Evolutionary conservation across 2,329 filamentous ascomycete genomes (phyloP), one percentile per base, ranked within the genome.

Genomic region (Phialophora verrucosa): DNA sequence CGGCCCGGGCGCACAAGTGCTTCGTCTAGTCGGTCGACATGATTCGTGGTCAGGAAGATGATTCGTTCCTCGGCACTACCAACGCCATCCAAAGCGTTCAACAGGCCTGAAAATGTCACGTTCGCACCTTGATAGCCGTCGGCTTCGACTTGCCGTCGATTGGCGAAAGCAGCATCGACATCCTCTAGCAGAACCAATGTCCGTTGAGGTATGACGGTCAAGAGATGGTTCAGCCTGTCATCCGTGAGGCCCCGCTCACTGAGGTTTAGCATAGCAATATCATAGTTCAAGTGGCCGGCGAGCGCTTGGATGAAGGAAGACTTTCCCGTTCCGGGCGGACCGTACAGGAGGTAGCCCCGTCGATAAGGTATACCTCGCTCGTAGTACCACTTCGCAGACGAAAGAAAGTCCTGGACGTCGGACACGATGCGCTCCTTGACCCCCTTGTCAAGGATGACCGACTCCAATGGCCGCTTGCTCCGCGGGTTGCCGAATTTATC

Each of bases 231-330:
- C 62, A 97, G 82, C 71, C 93, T 88, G 75, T 97, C 92, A 73
- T 97, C 94, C 1, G 92, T 96, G 75, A 97, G 85, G 17, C 93
- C 93, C 62, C 92, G 86, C 80, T 97, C 92, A 78, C 91, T 95
- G 32, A 97, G 85, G 73, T 97, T 97, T 71, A 97, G 84, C 80
- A 97, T 93, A 60, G 93, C 93, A 72, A 97, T 95, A 73, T 91
- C 91, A 77, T 94, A 97, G 76, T 97, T 92, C 64, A 97, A 80
- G 74, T 95, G 89, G n/a, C 93, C 94, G 0, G 95, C 95, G 50
- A 99, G 81, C 0, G 95, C 93, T 78, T 97, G 93, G 69, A 99
- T 97, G 73, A 99, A 98, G 0, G 92, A 96, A 67, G 91, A 97
- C 82, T 96, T 98, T 42, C 92, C 96, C 50, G 91, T 96, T 0